Conservation (phyloP, 2,329 filamentous ascomycete species). For the Colletotrichum sp. region DNA sequence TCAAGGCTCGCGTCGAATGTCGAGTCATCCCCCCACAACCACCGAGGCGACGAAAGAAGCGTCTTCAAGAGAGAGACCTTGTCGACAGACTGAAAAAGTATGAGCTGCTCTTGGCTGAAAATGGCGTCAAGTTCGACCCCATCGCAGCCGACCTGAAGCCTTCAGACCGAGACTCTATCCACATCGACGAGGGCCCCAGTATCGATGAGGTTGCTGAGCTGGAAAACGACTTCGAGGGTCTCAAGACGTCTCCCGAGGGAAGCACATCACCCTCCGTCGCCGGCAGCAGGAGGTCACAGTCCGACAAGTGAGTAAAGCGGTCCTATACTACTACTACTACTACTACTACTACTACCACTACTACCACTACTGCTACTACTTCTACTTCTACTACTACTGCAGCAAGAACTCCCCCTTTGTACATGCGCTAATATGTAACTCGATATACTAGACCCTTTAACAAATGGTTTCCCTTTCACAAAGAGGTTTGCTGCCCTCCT, state of each 20-base stretch:
- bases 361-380: no score
- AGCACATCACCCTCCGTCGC: constrained; percentile 38
- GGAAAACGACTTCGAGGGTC: constrained; percentile 59
- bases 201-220: constrained; percentile 61
- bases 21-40: constrained; percentile 62
- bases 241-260: constrained; percentile 57
- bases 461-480: constrained; percentile 58
- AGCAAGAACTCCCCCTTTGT: background rate
- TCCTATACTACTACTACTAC: background rate
- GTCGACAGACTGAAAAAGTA: constrained; percentile 73
- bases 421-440: background rate
- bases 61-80: constrained; percentile 73
- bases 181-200: constrained; percentile 3
- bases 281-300: constrained; percentile 24
- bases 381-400: no score
- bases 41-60: constrained; percentile 63
- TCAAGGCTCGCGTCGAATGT: constrained; percentile 67
- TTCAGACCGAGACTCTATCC: constrained; percentile 21
- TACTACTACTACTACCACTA: background rate
- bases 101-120: constrained; percentile 67
- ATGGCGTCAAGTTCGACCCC: constrained; percentile 73
- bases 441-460: constrained; percentile 28
- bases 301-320: constrained; percentile 27
- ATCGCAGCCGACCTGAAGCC: constrained; percentile 58
- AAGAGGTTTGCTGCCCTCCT: constrained; percentile 45